Evolutionary conservation across 116 monocot genomes (phyloP), one percentile per base, ranked within the genome.

Genomic region (Papilionanthe hybrid): DNA sequence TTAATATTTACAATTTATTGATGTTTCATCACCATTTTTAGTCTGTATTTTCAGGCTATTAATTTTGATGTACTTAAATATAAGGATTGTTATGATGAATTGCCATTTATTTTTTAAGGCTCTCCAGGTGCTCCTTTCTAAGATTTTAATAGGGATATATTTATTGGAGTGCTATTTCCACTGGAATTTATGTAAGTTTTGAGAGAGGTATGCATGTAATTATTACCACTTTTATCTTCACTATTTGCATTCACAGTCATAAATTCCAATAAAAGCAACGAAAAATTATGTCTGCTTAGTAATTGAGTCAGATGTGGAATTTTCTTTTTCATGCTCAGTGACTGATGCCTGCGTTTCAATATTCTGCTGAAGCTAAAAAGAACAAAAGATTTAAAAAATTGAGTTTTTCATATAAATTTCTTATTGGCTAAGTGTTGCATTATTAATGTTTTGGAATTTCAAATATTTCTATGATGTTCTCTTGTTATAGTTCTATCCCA

Each of bases 111-210:
- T 57, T 85, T 90, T 72, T 90, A 98, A 94, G 98, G 94, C 43
- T 85, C 87, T 84, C 85, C 94, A 77, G 93, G 90, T 50, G 98
- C 98, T 82, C 98, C 98, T 80, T 47, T 98, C 41, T 98, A 93
- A 93, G 93, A 94, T 57, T 92, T 81, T 9, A 86, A 72, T 79
- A 86, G 53, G 27, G 91, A 91, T 1, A 86, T 88, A 72, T 94
- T 94, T 90, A 91, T 93, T 76, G 98, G 98, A 55, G 79, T 94
- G 42, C 88, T 98, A 25, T 93, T 87, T 85, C 91, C 94, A 50
- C 76, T 89, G 66, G 98, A 98, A 74, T 98, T 98, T 78, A 98
- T 98, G 79, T 84, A 94, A 79, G 94, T 98, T 79, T 81, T 98
- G 79, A 89, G 82, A 85, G 98, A 98, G 98, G 98, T 94, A 88